These are phyloP conservation scores for Phialocephala subalpina DNA, from an alignment of 2,329 filamentous ascomycete species.

Conservation along the genomic window DNA sequence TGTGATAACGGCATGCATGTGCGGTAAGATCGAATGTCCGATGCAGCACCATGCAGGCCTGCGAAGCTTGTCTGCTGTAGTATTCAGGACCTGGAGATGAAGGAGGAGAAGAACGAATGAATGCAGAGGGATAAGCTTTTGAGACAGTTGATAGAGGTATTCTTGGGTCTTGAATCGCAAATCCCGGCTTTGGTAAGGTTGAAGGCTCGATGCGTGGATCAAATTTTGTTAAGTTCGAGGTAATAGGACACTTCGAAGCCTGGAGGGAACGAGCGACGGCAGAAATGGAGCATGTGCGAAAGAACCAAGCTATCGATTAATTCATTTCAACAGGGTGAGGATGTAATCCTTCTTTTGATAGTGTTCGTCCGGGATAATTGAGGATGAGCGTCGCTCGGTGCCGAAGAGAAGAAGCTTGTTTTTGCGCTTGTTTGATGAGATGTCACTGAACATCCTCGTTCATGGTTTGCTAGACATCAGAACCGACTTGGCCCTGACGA, in stretches of 20 bases:
- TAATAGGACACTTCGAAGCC: neutral
- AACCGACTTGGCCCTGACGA: too few relatives aligned
- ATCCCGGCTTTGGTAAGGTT: too few relatives aligned
- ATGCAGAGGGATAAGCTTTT: too few relatives aligned
- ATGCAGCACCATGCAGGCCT: neutral
- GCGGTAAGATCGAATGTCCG: neutral
- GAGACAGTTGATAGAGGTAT: too few relatives aligned
- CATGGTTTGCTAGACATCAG: too few relatives aligned
- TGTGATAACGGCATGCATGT: too few relatives aligned
- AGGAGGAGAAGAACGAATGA: too few relatives aligned
- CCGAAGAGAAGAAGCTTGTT: neutral
- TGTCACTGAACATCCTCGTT: neutral
- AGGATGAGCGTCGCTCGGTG: neutral
- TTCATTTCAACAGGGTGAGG: neutral
- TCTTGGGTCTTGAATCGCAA: too few relatives aligned
- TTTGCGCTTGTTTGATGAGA: neutral
- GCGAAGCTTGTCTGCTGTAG: neutral
- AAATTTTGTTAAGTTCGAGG: too few relatives aligned
- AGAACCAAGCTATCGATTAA: neutral
- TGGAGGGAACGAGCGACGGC: too few relatives aligned
- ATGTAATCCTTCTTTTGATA: neutral
- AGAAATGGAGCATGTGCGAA: neutral
- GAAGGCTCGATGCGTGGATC: too few relatives aligned
- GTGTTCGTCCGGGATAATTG: neutral
- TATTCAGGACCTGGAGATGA: too few relatives aligned